Percentiles rank a stretch among this genome's conserved stretches.
These are phyloP conservation scores for Gossypium davidsonii DNA, from an alignment of 441 rosid species.

Conservation along the genomic window DNA sequence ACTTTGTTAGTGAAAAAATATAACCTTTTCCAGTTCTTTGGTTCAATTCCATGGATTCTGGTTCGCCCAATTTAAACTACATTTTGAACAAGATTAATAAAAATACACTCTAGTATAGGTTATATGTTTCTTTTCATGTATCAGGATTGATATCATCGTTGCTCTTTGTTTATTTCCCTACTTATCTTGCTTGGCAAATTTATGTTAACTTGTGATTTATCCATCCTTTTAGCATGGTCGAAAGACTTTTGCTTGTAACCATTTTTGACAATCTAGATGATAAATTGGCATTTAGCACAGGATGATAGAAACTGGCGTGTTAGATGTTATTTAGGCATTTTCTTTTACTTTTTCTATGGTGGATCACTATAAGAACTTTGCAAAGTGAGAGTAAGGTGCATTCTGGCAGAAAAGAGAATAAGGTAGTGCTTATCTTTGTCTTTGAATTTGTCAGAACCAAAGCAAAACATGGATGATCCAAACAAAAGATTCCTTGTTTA, in stretches of 20 bases:
- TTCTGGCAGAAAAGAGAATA: not conserved
- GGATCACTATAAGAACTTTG: not conserved
- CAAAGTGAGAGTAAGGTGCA: not conserved
- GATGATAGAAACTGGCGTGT: not conserved
- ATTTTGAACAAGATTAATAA: not conserved
- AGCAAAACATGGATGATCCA: not conserved
- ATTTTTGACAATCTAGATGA: not conserved
- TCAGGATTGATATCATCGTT: not conserved
- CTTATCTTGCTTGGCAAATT: not conserved
- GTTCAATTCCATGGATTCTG: not conserved
- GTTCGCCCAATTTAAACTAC: not conserved
- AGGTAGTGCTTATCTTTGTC: constrained; percentile 1
- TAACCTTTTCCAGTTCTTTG: not conserved
- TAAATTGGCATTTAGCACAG: not conserved
- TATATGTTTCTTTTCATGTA: not conserved
- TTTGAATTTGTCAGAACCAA: not conserved
- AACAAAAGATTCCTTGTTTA: not conserved
- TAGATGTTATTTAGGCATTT: not conserved
- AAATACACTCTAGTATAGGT: not conserved
- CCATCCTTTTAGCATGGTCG: constrained; percentile 5
- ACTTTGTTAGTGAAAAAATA: not conserved
- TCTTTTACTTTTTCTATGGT: not conserved
- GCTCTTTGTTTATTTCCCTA: not conserved
- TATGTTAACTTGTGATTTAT: not conserved
- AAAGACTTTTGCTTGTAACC: not conserved